Conservation (phyloP, 2,329 filamentous ascomycete species). For the Fusarium lyarnte region DNA sequence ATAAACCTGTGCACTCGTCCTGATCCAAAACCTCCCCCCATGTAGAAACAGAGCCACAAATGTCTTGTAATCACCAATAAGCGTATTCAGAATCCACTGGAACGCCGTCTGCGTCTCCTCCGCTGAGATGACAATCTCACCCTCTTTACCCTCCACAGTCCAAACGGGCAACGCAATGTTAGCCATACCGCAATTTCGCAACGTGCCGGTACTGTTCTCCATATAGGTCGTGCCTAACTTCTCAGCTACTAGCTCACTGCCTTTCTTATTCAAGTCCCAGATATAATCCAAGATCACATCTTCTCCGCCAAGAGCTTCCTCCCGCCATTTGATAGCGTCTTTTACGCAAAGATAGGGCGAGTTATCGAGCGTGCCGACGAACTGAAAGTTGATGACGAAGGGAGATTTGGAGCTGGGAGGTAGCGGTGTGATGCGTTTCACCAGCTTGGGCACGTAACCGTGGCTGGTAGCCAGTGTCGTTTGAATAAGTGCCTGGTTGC, state of each 20-base stretch:
- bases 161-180: constrained; percentile 79
- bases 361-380: constrained; percentile 78
- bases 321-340: constrained; percentile 76
- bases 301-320: constrained; percentile 77
- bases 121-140: constrained; percentile 43
- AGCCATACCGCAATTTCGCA: constrained; percentile 74
- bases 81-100: constrained; percentile 65
- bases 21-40: constrained; percentile 70
- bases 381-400: constrained; percentile 79
- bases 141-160: constrained; percentile 43
- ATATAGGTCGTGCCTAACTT: constrained; percentile 76
- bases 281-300: constrained; percentile 72
- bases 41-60: constrained; percentile 75
- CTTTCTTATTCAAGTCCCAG: constrained; percentile 69
- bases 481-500: constrained; percentile 80
- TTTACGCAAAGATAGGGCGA: constrained; percentile 77
- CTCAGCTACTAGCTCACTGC: constrained; percentile 67
- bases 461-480: constrained; percentile 83
- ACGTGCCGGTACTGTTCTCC: constrained; percentile 69
- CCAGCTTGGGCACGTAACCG: constrained; percentile 68
- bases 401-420: constrained; percentile 59
- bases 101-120: constrained; percentile 52
- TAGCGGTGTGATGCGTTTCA: constrained; percentile 51
- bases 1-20: constrained; percentile 85
- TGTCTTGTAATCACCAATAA: constrained; percentile 72